These are phyloP conservation scores for Pulveroboletus sp. DNA, from an alignment of 768 basidiomycete genomes.

Conservation along the genomic window DNA sequence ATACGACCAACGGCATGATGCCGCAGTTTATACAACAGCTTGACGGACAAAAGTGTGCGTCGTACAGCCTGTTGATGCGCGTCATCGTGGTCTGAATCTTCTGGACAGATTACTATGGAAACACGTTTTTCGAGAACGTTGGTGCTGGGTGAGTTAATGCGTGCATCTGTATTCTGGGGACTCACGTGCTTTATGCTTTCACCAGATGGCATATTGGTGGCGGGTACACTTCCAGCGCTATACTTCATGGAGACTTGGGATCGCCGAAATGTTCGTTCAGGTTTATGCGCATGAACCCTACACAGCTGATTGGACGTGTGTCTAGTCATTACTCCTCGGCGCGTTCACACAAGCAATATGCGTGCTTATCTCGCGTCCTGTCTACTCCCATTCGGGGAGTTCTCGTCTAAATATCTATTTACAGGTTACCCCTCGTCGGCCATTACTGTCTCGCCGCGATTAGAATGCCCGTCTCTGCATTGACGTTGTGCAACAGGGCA, in stretches of 20 bases:
- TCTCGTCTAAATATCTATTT: neutral
- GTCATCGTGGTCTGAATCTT: constrained; percentile 5
- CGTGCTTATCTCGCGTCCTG: constrained; percentile 49
- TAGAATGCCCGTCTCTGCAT: constrained; percentile 41
- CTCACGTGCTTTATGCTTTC: constrained; percentile 39
- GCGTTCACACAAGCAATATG: constrained; percentile 57
- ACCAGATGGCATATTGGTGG: constrained; percentile 71
- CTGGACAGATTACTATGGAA: constrained; percentile 70
- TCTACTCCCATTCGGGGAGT: neutral
- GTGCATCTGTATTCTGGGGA: neutral
- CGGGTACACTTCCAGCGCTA: constrained; percentile 67
- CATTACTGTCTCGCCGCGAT: constrained; percentile 60
- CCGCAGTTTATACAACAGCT: constrained; percentile 77
- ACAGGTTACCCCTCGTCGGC: constrained; percentile 66
- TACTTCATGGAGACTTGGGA: constrained; percentile 69
- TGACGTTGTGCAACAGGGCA: constrained; percentile 53
- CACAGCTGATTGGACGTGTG: too few relatives aligned
- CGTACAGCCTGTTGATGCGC: neutral
- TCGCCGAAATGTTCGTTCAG: constrained; percentile 52
- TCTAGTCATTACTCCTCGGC: constrained; percentile 62
- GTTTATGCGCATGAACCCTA: too few relatives aligned
- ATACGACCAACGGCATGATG: constrained; percentile 80
- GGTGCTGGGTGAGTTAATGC: constrained; percentile 50
- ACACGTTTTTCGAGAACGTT: constrained; percentile 75
- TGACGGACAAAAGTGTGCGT: constrained; percentile 74